Percentiles rank a stretch among this genome's conserved stretches.
These are phyloP conservation scores for Prinsepia uniflora DNA, from an alignment of 306 rosid species.

Conservation along the genomic window DNA sequence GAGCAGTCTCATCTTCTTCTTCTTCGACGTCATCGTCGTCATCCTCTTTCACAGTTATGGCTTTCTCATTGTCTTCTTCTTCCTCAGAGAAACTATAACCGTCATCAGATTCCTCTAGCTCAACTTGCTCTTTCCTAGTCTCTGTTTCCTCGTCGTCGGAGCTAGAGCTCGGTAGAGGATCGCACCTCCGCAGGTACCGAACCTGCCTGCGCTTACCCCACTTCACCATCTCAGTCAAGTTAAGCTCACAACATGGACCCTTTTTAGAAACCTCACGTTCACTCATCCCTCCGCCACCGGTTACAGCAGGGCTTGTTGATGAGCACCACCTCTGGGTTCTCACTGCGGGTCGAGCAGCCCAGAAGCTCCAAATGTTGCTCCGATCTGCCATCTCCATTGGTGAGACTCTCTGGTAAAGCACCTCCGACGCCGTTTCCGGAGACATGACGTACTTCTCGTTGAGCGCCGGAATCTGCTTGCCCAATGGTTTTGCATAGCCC, in stretches of 20 bases:
- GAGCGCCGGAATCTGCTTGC: constrained; percentile 54
- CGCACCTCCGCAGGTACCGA: constrained; percentile 43
- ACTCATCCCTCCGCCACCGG: constrained; percentile 24
- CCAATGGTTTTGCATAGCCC: constrained; percentile 29
- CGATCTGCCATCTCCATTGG: constrained; percentile 38
- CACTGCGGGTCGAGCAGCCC: constrained; percentile 38
- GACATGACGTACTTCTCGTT: constrained; percentile 58
- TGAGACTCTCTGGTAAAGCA: constrained; percentile 49
- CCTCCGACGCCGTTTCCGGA: constrained; percentile 43
- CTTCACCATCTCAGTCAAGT: constrained; percentile 56
- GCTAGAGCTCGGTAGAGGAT: constrained; percentile 21
- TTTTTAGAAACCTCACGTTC: constrained; percentile 35
- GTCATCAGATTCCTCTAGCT: neutral
- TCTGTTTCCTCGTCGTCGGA: constrained; percentile 11
- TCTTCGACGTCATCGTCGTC: constrained; percentile 1
- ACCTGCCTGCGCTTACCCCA: constrained; percentile 79
- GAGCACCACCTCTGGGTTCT: constrained; percentile 4
- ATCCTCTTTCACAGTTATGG: constrained; percentile 17
- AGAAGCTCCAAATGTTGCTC: constrained; percentile 58
- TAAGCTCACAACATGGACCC: constrained; percentile 58
- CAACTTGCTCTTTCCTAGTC: constrained; percentile 2
- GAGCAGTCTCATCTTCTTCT: constrained; percentile 2
- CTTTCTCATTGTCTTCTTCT: constrained; percentile 19
- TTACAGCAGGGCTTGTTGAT: constrained; percentile 15
- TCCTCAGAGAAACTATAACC: constrained; percentile 8